Evolutionary conservation across 2,329 filamentous ascomycete species (phyloP).

Genomic region (Calonectria naviculata): DNA sequence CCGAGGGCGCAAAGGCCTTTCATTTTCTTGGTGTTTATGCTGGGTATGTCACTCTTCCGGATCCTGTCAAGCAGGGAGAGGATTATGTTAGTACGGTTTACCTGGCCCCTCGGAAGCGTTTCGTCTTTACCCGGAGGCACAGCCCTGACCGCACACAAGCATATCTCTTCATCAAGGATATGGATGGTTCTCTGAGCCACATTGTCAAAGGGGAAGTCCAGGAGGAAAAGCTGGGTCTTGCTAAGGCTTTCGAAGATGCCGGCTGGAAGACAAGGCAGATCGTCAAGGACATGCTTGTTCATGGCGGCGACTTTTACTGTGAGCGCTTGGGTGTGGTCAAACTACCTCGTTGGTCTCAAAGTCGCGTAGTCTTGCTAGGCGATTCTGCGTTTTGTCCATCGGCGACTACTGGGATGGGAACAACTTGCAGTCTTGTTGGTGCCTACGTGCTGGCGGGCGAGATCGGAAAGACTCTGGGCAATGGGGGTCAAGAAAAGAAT

Average conservation of each 20-base stretch:
- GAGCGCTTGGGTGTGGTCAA: slow-evolving; percentile 57
- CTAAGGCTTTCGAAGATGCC: slow-evolving; percentile 52
- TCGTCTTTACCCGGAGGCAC: no score
- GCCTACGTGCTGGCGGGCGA: slow-evolving; percentile 8
- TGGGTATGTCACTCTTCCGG: slow-evolving; percentile 50
- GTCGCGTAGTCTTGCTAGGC: not conserved
- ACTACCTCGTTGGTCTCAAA: slow-evolving; percentile 34
- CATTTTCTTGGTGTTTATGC: slow-evolving; percentile 34
- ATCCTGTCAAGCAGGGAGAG: no score
- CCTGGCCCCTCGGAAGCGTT: no score
- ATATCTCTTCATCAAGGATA: no score
- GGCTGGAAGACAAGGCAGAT: slow-evolving; percentile 56
- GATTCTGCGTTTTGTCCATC: slow-evolving; percentile 1
- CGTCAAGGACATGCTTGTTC: slow-evolving; percentile 52
- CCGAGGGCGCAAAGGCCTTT: slow-evolving; percentile 39
- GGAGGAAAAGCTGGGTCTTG: no score
- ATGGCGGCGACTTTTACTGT: slow-evolving; percentile 59
- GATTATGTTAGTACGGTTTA: no score
- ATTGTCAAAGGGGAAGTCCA: no score
- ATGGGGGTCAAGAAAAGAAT: no score
- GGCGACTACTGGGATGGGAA: not conserved
- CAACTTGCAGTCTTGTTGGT: not conserved
- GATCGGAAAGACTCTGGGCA: not conserved
- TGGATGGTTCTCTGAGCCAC: no score
- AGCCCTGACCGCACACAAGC: no score